Evolutionary conservation across 768 basidiomycete genomes (phyloP), one percentile per base, ranked within the genome.

Genomic region (Russula vinacea): DNA sequence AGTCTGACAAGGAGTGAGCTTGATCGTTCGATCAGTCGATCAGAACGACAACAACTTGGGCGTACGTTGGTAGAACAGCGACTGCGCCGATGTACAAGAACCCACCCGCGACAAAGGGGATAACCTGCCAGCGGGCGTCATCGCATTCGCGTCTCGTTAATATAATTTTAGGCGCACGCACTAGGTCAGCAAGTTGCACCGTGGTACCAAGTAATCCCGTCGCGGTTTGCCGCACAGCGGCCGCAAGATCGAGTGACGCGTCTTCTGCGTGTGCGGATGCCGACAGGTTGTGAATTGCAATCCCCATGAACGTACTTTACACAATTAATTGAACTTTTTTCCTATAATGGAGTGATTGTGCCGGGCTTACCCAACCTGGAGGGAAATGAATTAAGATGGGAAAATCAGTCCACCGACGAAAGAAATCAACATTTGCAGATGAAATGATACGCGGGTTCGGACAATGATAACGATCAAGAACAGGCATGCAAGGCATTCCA

Each of bases 31-130:
- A 64, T 54, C 56, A 59, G 59, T 55, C 66, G 53, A 64, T 54
- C 56, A 59, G 59, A 58, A 60, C 32, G 49, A 49, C 29, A 14
- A 35, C 29, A n/a, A 40, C 33, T 58, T 29, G 47, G 44, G 81
- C 89, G 72, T 81, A 92, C 90, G 89, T 91, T 70, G 93, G 93
- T 64, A 94, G 78, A 65, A 94, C 92, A 54, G 92, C 92, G 62
- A 95, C 94, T 35, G 91, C 90, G 32, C 92, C 94, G 72, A 96
- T 94, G 76, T 94, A 95, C 70, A 96, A 78, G 78, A 95, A 97
- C 19, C 92, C 92, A 67, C 92, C 92, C 39, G 92, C 91, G 51
- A 92, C 91, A 72, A 91, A 92, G 17, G 91, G 90, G 67, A 93
- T 92, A 52, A 93, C 90, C 90, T 92, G 70, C 68, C 60, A 37